Evolutionary conservation across 805 yeast genomes (phyloP).

Genomic region (Hanseniaspora guilliermondii): DNA sequence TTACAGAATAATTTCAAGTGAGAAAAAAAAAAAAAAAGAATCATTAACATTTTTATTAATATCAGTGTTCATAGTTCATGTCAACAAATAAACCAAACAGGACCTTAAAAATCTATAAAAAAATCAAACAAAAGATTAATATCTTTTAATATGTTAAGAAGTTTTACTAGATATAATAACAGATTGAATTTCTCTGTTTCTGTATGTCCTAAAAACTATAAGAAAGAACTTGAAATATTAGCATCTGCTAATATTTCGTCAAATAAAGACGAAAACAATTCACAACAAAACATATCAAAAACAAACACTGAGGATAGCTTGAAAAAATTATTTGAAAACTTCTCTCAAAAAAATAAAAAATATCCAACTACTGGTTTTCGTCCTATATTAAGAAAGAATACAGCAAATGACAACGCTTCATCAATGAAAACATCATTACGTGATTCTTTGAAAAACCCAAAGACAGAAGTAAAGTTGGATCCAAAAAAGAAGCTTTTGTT

Average conservation of each 20-base stretch:
- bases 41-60: too few relatives aligned
- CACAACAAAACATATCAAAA: neutral
- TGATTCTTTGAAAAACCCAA: neutral
- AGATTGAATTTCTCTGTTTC: neutral
- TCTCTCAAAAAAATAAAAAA: neutral
- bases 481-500: neutral
- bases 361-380: neutral
- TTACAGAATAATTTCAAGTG: too few relatives aligned
- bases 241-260: neutral
- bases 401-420: neutral
- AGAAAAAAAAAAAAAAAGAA: too few relatives aligned
- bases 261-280: neutral
- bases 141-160: neutral
- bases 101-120: neutral
- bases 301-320: neutral
- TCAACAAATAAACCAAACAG: neutral
- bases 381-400: neutral
- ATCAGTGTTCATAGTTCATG: too few relatives aligned
- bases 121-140: neutral
- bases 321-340: neutral
- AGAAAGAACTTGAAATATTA: neutral
- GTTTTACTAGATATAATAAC: neutral
- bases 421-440: too few relatives aligned
- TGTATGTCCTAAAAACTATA: neutral
- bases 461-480: neutral